Percentiles rank a stretch among this genome's conserved stretches.
Conservation (phyloP, 2,329 filamentous ascomycete genomes). For the Stagonosporopsis cucurbitacearum region DNA sequence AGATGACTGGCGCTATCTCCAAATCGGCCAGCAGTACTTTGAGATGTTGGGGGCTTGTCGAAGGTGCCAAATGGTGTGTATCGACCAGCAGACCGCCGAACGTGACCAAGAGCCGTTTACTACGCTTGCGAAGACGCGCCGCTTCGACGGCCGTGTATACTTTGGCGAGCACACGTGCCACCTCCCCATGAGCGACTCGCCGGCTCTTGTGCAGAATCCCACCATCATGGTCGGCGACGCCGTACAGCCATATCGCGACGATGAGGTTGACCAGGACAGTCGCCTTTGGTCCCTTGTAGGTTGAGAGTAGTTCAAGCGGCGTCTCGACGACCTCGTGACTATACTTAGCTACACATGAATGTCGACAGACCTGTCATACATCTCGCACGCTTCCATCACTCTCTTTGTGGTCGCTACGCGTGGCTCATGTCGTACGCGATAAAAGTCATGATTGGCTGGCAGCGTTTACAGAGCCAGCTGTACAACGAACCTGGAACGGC, state of each 20-base stretch:
- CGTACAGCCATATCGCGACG: conserved; percentile 40
- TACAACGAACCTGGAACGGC: conserved; percentile 30
- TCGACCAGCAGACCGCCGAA: conserved; percentile 81
- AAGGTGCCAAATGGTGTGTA: conserved; percentile 94
- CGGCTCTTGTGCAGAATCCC: conserved; percentile 41
- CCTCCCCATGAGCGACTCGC: conserved; percentile 34
- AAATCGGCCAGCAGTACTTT: conserved; percentile 69
- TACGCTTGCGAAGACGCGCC: conserved; percentile 84
- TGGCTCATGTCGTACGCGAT: conserved; percentile 35
- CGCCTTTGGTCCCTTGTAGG: conserved; percentile 34
- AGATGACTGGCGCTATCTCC: conserved; percentile 75
- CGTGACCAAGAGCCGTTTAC: conserved; percentile 85
- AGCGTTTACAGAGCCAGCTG: conserved; percentile 17
- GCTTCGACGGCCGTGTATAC: conserved; percentile 81
- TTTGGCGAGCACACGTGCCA: conserved; percentile 80
- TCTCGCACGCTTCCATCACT: conserved; percentile 22
- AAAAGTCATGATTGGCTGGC: conserved; percentile 33
- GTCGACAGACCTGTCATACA: conserved; percentile 13
- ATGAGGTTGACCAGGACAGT: conserved; percentile 35
- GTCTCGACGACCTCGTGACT: conserved; percentile 8
- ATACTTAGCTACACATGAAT: conserved; percentile 11
- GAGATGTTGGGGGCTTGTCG: conserved; percentile 82
- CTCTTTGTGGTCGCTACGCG: conserved; percentile 33
- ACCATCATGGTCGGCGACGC: conserved; percentile 49
- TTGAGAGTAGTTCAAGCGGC: conserved; percentile 20